Conservation (phyloP, 1,284 basidiomycete genomes). For the Apiotrichum mycotoxinovorans region DNA sequence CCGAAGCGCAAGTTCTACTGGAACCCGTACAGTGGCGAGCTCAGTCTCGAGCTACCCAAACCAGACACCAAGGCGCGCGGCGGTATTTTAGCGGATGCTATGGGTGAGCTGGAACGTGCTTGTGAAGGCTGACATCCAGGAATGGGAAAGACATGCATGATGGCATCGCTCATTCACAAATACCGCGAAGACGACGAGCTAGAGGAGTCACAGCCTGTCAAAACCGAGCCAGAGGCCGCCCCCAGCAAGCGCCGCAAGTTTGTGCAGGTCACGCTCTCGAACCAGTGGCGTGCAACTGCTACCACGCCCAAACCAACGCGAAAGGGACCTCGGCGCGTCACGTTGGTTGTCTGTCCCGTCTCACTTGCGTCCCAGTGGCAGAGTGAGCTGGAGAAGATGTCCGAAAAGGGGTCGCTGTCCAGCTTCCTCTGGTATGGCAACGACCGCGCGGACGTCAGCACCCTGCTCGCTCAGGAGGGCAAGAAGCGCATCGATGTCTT, state of each 20-base stretch:
- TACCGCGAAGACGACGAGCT: conserved; percentile 54
- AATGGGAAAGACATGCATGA: conserved; percentile 92
- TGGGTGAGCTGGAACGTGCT: conserved; percentile 33
- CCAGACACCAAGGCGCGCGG: conserved; percentile 75
- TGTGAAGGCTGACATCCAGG: conserved; percentile 56
- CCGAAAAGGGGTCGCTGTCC: conserved; percentile 63
- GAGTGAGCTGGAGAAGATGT: conserved; percentile 68
- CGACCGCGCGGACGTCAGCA: conserved; percentile 69
- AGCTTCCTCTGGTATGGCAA: conserved; percentile 79
- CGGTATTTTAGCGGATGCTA: conserved; percentile 50
- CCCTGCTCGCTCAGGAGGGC: conserved; percentile 57
- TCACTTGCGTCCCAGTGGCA: conserved; percentile 88
- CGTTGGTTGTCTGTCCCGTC: conserved; percentile 89
- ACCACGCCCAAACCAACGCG: conserved; percentile 23
- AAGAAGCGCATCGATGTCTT: conserved; percentile 65
- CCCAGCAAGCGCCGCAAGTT: conserved; percentile 43
- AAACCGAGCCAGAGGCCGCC: conserved; percentile 22
- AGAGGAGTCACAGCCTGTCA: conserved; percentile 3
- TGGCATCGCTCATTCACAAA: conserved; percentile 83
- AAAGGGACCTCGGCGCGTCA: conserved; percentile 55
- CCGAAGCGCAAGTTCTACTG: conserved; percentile 62
- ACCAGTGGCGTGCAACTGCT: conserved; percentile 45
- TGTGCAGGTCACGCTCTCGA: conserved; percentile 47
- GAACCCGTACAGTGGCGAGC: conserved; percentile 91
- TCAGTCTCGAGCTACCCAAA: conserved; percentile 80